Evolutionary conservation across 1,139 yeast genomes (phyloP), one percentile per base, ranked within the genome.

Genomic region (Citeromyces hawaiiensis): DNA sequence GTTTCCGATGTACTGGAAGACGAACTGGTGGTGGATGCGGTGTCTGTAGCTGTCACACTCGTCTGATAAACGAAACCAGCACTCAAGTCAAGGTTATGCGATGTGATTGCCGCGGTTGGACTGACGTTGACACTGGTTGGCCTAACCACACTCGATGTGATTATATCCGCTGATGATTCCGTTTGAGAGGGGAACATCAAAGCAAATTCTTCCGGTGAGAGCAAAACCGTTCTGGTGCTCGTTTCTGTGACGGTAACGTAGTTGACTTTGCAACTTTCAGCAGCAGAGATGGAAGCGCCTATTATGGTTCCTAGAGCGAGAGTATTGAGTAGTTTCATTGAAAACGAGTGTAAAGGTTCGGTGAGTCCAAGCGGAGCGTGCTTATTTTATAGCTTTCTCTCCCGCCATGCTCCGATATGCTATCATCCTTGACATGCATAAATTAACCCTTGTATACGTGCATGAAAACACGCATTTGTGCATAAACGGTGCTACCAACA

Each of bases 1-100:
- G n/a, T n/a, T n/a, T n/a, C n/a, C n/a, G n/a, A 36, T 14, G 51
- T 43, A 10, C 51, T 33, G 36, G 49, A 36, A n/a, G 51, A 16
- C 4, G 54, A 17, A n/a, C n/a, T 19, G 7, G 21, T 19, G 21
- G 21, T 5, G 7, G 21, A 19, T 19, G 21, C 21, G 21, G 21
- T 5, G n/a, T n/a, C n/a, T n/a, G n/a, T n/a, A n/a, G n/a, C n/a
- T n/a, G n/a, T n/a, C n/a, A n/a, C n/a, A n/a, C n/a, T n/a, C n/a
- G n/a, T n/a, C n/a, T n/a, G n/a, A 7, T 19, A 19, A 5, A 19
- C 21, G 7, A 19, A 19, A 4, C 21, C 21, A 5, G 21, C 32
- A 9, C 9, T 14, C 15, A 5, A 5, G 32, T 11, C 32, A 29
- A 29, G 32, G 9, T 5, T 14, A 5, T 11, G 15, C 15, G 32